Base-by-base conservation (phyloP, 352 stramenopile species). In the Pythium biforme region DNA sequence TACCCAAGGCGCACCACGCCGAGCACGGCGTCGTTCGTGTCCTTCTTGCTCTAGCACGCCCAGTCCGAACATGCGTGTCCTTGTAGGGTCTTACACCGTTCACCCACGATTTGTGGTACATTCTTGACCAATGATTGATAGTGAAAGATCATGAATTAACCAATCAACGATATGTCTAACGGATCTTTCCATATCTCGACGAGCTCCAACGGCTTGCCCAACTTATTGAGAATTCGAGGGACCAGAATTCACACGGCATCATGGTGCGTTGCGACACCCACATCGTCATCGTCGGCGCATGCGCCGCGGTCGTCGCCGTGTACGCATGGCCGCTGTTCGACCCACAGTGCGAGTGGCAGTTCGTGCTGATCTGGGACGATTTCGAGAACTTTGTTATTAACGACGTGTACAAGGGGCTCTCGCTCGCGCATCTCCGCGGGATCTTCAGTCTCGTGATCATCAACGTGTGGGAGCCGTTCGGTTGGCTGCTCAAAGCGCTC, bases 381-480 rank as follows among this genome's bases (percentile, higher is more conserved):
- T 22, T 56, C 19, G 64, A 71, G 31, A 92, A 92, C 56, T 90
- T 89, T 47, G 10, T 86, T 17, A 53, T 75, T 1, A 89, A 88
- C 52, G 52, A 68, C 1, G 64, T 81, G 33, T 74, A 88, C 27
- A 74, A 76, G n/a, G 66, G 66, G 17, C 54, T 91, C 11, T 65
- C 68, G n/a, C 46, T 56, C 15, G 19, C 25, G 12, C 76, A 70
- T 14, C 43, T 92, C 46, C 55, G 58, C 31, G 4, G 46, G 27
- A 90, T 92, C 78, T 73, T 76, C 55, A 79, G 66, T 7, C 72
- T 81, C 64, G 66, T 50, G 20, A 76, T 73, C 31, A 77, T 90
- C 70, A 90, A 89, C 57, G 78, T 89, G 10, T 90, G 83, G 63
- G 78, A 90, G 41, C 78, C 82, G 6, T 69, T 92, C 20, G 72